A percentile compares a stretch with the other conserved stretches of the same genome.
Evolutionary conservation across 345 rosid species (phyloP).

Genomic region (Zanthoxylum bungeanum): DNA sequence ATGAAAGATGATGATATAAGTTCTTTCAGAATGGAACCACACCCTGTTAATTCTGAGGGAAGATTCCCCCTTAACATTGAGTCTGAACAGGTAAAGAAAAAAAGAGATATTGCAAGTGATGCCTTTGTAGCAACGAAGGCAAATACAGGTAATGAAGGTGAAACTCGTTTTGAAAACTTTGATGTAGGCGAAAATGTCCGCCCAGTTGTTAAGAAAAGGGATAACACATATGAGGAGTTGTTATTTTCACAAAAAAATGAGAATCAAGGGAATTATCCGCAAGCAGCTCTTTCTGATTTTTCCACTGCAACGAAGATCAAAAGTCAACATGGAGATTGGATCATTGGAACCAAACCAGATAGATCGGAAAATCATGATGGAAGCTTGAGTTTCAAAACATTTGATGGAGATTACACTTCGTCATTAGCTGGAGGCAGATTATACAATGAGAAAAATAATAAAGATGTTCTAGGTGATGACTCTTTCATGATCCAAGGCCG

Average conservation of each 20-base stretch:
- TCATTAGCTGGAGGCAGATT: constrained; percentile 30
- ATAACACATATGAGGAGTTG: constrained; percentile 46
- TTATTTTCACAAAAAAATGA: constrained; percentile 40
- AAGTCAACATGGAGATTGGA: constrained; percentile 70
- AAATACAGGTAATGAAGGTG: constrained; percentile 34
- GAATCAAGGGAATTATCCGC: constrained; percentile 29
- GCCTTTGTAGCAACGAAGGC: constrained; percentile 46
- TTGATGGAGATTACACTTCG: constrained; percentile 40
- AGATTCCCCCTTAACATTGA: constrained; percentile 30
- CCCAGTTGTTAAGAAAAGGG: constrained; percentile 36
- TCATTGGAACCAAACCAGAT: constrained; percentile 38
- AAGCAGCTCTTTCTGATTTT: constrained; percentile 36
- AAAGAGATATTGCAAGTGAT: constrained; percentile 44
- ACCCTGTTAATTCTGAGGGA: constrained; percentile 29
- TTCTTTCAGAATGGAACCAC: constrained; percentile 30
- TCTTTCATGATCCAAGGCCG: constrained; percentile 85
- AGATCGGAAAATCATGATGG: constrained; percentile 31
- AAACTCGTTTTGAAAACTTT: constrained; percentile 35
- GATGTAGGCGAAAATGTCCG: constrained; percentile 40
- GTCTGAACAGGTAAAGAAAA: constrained; percentile 45
- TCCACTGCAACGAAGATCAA: constrained; percentile 43
- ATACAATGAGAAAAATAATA: constrained; percentile 34
- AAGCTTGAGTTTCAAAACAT: constrained; percentile 39
- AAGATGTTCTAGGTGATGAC: constrained; percentile 64
- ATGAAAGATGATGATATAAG: constrained; percentile 54